Conservation (phyloP, 495 filamentous ascomycete genomes). For the Aspergillus conjunctus region DNA sequence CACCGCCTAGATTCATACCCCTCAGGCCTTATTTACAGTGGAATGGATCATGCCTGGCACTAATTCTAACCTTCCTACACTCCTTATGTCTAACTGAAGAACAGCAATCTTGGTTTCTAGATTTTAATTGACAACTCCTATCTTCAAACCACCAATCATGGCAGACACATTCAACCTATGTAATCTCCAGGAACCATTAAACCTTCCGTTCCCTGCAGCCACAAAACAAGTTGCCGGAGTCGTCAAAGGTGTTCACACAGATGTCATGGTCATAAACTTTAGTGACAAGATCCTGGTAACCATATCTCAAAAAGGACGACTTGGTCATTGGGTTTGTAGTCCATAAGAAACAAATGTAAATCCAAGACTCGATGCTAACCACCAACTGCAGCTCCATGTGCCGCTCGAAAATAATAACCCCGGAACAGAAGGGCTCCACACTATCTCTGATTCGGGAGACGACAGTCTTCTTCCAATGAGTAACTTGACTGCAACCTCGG, state of each 20-base stretch:
- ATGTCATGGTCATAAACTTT: slow-evolving; percentile 71
- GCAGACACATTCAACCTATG: slow-evolving; percentile 32
- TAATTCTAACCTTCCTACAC: no score
- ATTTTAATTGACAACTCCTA: not conserved
- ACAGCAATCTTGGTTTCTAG: not conserved
- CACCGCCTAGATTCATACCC: slow-evolving; percentile 21
- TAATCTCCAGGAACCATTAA: slow-evolving; percentile 37
- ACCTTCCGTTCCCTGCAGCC: slow-evolving; percentile 72
- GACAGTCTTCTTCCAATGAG: slow-evolving; percentile 70
- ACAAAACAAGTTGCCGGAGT: slow-evolving; percentile 66
- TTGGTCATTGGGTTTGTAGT: slow-evolving; percentile 84
- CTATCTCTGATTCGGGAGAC: slow-evolving; percentile 50
- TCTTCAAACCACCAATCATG: slow-evolving; percentile 27
- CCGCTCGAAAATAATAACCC: slow-evolving; percentile 71
- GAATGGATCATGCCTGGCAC: not conserved
- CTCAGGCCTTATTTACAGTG: not conserved
- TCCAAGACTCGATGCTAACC: slow-evolving; percentile 25
- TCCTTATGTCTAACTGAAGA: no score
- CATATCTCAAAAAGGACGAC: slow-evolving; percentile 78
- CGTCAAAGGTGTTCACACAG: slow-evolving; percentile 69
- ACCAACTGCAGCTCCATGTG: slow-evolving; percentile 71
- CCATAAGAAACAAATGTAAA: slow-evolving; percentile 2
- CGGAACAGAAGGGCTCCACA: slow-evolving; percentile 51
- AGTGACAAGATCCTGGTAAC: slow-evolving; percentile 92
- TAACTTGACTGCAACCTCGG: slow-evolving; percentile 81